phyloP scores from a whole-genome alignment of 2,329 filamentous ascomycete species.

The Trichoderma simmonsii region DNA sequence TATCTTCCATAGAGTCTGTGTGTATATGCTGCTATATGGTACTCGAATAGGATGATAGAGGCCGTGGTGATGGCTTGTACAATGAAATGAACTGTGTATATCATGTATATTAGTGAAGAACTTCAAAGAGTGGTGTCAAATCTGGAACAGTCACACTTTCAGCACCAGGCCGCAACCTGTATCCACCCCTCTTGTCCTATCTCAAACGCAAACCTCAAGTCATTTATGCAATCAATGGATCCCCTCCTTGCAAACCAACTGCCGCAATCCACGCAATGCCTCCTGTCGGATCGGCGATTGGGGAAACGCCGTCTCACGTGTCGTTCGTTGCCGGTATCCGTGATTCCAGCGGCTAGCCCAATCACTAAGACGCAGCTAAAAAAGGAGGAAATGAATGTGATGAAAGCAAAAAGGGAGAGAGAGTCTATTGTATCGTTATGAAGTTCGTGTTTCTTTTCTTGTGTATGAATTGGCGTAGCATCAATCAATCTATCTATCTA shows the following conservation, averaged over 20 bases:
- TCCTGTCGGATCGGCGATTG: background rate
- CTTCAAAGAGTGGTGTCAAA: background rate
- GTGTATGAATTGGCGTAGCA: too few relatives aligned
- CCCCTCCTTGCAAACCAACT: background rate
- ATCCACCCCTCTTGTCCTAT: background rate
- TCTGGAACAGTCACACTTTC: background rate
- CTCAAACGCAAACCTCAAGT: background rate
- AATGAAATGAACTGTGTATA: background rate
- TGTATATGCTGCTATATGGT: background rate
- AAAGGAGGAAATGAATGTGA: background rate
- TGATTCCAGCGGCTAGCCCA: background rate
- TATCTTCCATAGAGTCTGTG: background rate
- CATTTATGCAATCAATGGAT: background rate
- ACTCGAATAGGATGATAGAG: background rate
- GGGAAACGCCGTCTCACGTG: constrained; percentile 1
- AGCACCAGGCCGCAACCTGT: background rate
- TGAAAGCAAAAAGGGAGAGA: background rate
- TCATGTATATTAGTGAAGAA: background rate
- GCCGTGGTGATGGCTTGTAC: background rate
- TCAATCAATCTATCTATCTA: too few relatives aligned
- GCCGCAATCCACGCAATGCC: background rate
- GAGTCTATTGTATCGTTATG: background rate
- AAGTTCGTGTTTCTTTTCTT: background rate
- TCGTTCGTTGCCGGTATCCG: constrained; percentile 2
- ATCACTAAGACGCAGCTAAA: background rate